phyloP scores from a whole-genome alignment of 1,139 yeast genomes.

The Zygoascus hellenicus region DNA sequence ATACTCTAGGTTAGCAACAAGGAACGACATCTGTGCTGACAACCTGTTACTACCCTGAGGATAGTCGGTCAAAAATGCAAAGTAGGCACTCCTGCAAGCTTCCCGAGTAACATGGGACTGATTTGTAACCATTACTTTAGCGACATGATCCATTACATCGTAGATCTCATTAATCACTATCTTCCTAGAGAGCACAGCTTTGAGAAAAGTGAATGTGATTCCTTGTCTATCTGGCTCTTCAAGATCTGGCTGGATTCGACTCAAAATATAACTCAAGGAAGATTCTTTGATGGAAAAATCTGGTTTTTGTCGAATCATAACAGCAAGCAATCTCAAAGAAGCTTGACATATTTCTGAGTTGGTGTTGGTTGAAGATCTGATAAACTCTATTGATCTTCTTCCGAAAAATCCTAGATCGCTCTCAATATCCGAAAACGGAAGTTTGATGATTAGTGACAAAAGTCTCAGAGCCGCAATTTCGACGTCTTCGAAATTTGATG shows the following conservation, averaged over 20 bases:
- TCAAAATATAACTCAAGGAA: conserved; percentile 68
- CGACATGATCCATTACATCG: conserved; percentile 77
- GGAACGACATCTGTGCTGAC: conserved; percentile 74
- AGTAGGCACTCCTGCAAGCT: conserved; percentile 76
- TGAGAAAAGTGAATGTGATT: conserved; percentile 76
- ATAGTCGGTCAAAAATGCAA: conserved; percentile 85
- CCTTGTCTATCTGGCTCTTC: conserved; percentile 91
- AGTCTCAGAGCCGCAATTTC: conserved; percentile 63
- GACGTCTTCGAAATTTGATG: conserved; percentile 68
- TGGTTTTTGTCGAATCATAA: conserved; percentile 63
- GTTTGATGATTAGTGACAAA: conserved; percentile 52
- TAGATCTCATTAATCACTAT: conserved; percentile 82
- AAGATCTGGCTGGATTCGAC: conserved; percentile 78
- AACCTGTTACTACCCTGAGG: conserved; percentile 88
- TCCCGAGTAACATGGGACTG: conserved; percentile 81
- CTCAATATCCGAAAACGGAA: conserved; percentile 56
- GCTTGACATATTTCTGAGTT: conserved; percentile 80
- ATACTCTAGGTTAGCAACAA: conserved; percentile 78
- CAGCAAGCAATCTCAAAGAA: conserved; percentile 66
- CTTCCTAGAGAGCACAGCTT: conserved; percentile 66
- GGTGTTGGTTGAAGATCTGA: conserved; percentile 74
- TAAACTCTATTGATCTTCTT: conserved; percentile 53
- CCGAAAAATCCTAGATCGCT: conserved; percentile 35
- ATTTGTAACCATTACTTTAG: conserved; percentile 85
- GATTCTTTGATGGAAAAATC: conserved; percentile 62